Base-by-base conservation (phyloP, 202 grass and related monocot genomes). In the Hordeum pubiflorum region DNA sequence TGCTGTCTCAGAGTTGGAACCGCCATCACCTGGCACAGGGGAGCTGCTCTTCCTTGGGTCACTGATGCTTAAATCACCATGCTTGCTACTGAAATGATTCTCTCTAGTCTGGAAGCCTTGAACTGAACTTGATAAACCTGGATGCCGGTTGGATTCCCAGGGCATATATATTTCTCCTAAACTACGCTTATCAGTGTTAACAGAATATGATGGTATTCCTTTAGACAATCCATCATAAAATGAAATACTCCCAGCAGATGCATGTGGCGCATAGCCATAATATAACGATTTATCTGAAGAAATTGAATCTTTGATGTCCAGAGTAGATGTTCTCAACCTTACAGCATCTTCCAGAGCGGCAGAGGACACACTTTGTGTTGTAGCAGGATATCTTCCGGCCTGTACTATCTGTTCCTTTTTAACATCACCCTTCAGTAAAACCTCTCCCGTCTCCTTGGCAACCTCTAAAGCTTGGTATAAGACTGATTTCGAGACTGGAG, bases 171-270 rank as follows among this genome's bases (percentile, higher is more conserved):
- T 59, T 58, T 69, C 79, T 72, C 69, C 69, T 33, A 73, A 73
- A 20, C 69, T 44, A 73, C 44, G 69, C 69, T 73, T 73, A 54
- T 73, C 69, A 33, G 69, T 73, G n/a, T 43, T 87, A 82, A 98
- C 72, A 36, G 92, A 98, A 73, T 98, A 98, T 63, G 91, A 89
- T 34, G 95, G 95, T 86, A 98, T 94, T 63, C 86, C 95, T 89
- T 91, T 91, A 89, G 88, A 85, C 54, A 90, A 78, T n/a, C 90
- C 90, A 84, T 98, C 95, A 83, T 84, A 95, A 68, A 94, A 89
- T 38, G 92, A 98, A 88, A 74, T 92, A 85, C 63, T 93, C 56
- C 57, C 87, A 86, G 86, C 36, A 72, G 88, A 86, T 80, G 89
- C 74, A 75, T 92, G 90, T 84, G 74, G 58, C n/a, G 84, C 78